Percentiles rank a stretch among this genome's conserved stretches.
These are phyloP conservation scores for Penicillium samsonianum DNA, from an alignment of 495 filamentous ascomycete genomes.

Conservation along the genomic window DNA sequence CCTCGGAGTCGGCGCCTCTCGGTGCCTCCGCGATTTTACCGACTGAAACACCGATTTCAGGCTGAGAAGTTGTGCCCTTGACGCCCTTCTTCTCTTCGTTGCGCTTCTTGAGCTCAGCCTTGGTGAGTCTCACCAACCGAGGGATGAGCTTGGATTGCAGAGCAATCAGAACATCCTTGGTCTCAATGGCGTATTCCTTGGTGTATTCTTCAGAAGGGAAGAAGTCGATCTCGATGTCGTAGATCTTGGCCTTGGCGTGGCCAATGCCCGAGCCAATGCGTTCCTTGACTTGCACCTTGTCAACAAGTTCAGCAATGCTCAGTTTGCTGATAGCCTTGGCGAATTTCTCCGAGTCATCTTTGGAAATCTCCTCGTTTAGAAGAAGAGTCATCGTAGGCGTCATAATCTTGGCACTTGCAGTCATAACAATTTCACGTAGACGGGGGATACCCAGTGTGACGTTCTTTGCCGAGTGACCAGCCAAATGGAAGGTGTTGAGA, in stretches of 20 bases:
- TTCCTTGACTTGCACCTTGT: constrained; percentile 79
- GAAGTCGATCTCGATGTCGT: constrained; percentile 76
- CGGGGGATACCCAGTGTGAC: constrained; percentile 98
- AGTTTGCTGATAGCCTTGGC: constrained; percentile 92
- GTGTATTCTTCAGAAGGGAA: constrained; percentile 83
- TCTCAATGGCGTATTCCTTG: constrained; percentile 78
- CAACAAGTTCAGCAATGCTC: constrained; percentile 80
- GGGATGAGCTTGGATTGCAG: constrained; percentile 81
- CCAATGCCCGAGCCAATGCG: constrained; percentile 65
- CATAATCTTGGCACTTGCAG: constrained; percentile 80
- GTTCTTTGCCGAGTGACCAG: constrained; percentile 97
- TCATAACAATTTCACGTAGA: constrained; percentile 98
- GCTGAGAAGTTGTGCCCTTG: constrained; percentile 65
- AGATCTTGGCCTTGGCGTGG: constrained; percentile 75
- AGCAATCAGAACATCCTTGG: constrained; percentile 71
- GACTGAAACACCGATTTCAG: constrained; percentile 77
- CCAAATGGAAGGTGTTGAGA: constrained; percentile 99
- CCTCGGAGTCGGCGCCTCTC: constrained; percentile 53
- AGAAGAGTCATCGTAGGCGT: constrained; percentile 92
- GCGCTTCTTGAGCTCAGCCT: constrained; percentile 78
- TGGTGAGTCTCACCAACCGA: constrained; percentile 63
- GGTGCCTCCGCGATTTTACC: constrained; percentile 65
- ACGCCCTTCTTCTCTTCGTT: constrained; percentile 60
- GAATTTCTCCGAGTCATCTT: constrained; percentile 72
- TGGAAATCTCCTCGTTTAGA: constrained; percentile 69